A percentile compares a stretch with the other conserved stretches of the same genome.
phyloP scores from a whole-genome alignment of 805 yeast species.

The Candida schatavii region DNA sequence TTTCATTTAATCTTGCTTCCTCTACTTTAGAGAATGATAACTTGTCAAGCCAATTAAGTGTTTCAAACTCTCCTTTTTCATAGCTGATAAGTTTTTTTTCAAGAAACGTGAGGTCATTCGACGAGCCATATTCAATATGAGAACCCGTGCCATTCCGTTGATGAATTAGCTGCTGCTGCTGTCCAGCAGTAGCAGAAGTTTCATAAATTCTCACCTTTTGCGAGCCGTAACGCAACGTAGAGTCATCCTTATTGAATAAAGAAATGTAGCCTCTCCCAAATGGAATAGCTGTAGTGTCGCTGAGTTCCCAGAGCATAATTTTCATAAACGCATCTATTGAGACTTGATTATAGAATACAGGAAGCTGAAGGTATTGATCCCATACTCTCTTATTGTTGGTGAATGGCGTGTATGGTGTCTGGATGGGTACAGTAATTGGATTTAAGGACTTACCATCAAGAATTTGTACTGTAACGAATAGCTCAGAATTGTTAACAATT shows the following conservation, averaged over 20 bases:
- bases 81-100: conserved; percentile 58
- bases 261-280: conserved; percentile 62
- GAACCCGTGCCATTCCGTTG: background rate
- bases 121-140: conserved; percentile 17
- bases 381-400: conserved; percentile 46
- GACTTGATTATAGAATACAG: conserved; percentile 70
- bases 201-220: conserved; percentile 46
- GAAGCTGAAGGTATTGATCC: conserved; percentile 72
- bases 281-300: conserved; percentile 46
- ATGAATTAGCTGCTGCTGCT: no score
- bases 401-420: conserved; percentile 35
- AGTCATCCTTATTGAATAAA: conserved; percentile 52
- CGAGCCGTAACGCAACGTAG: conserved; percentile 67
- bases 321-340: conserved; percentile 58
- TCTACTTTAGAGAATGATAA: conserved; percentile 57
- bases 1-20: conserved; percentile 16
- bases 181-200: background rate
- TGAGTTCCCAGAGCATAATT: conserved; percentile 67
- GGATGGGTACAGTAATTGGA: conserved; percentile 27
- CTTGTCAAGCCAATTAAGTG: conserved; percentile 73
- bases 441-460: conserved; percentile 30
- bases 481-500: conserved; percentile 32
- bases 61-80: conserved; percentile 63
- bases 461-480: conserved; percentile 29
- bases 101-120: conserved; percentile 26